A percentile compares a stretch with the other conserved stretches of the same genome.
Evolutionary conservation across 495 filamentous ascomycete genomes (phyloP).

Genomic region (Opeltia flavorubescens): DNA sequence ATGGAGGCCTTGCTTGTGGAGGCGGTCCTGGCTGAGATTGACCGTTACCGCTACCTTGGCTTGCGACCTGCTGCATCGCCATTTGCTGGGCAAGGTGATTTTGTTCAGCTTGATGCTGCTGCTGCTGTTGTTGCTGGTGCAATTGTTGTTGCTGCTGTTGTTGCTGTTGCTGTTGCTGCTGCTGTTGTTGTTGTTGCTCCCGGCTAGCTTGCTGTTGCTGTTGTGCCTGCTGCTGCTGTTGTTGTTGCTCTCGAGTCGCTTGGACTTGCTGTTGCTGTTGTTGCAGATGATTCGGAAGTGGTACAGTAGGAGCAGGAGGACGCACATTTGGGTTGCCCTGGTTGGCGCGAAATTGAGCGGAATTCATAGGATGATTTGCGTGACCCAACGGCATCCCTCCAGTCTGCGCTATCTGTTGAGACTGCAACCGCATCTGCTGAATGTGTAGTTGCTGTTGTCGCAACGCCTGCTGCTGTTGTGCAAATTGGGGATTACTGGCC

Average conservation of each 20-base stretch:
- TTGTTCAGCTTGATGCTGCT: constrained; percentile 18
- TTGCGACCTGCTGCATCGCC: constrained; percentile 32
- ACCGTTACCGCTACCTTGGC: constrained; percentile 11
- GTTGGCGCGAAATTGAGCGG: constrained; percentile 43
- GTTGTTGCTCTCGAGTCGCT: constrained; percentile 21
- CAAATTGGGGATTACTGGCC: constrained; percentile 35
- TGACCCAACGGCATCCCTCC: constrained; percentile 41
- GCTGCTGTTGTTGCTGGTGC: constrained; percentile 30
- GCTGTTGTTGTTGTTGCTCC: constrained; percentile 30
- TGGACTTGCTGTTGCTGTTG: constrained; percentile 26
- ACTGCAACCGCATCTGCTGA: constrained; percentile 32
- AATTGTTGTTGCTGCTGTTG: constrained; percentile 25
- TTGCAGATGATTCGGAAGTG: constrained; percentile 31
- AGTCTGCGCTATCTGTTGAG: constrained; percentile 26
- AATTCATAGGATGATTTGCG: constrained; percentile 41
- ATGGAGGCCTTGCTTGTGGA: constrained; percentile 11
- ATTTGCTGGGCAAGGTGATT: constrained; percentile 28
- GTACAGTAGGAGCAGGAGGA: constrained; percentile 10
- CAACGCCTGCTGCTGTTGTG: constrained; percentile 32
- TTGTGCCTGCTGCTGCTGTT: constrained; percentile 15
- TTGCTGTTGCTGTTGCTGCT: constrained; percentile 39
- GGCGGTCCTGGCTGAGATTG: constrained; percentile 15
- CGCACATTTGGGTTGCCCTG: constrained; percentile 32
- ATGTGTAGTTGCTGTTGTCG: constrained; percentile 29
- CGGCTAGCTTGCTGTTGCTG: constrained; percentile 11